Conservation (phyloP, 176 grass and related monocot genomes). For the Rhynchospora tenuis region DNA sequence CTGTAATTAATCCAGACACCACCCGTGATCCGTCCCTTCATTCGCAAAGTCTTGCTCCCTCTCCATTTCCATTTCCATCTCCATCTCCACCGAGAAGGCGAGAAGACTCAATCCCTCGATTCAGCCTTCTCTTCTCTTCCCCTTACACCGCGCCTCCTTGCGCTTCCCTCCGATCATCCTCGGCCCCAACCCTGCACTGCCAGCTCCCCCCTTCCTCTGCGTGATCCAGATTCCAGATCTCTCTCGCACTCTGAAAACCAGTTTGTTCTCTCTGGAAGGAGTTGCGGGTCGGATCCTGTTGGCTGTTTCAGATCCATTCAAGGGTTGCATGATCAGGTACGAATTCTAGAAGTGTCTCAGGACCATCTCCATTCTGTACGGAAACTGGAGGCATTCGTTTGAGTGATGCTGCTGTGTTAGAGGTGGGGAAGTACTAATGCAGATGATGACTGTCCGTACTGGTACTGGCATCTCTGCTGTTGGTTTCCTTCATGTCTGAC, state of each 20-base stretch:
- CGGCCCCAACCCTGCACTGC: background rate
- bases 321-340: background rate
- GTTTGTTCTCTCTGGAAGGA: background rate
- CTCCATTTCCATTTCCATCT: background rate
- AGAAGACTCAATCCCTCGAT: background rate
- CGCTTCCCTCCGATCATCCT: background rate
- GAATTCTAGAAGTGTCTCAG: background rate
- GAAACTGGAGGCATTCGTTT: background rate
- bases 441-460: background rate
- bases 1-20: no score
- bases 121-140: background rate
- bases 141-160: background rate
- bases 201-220: background rate
- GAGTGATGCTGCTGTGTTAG: background rate
- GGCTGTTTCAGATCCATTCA: slow-evolving; percentile 13
- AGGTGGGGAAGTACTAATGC: background rate
- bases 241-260: background rate
- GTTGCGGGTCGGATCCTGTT: slow-evolving; percentile 5
- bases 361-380: background rate
- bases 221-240: background rate
- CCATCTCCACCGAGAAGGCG: background rate
- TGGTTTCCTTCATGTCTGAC: background rate
- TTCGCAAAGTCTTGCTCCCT: background rate
- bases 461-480: background rate
- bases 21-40: background rate